Conservation (phyloP, 2,329 filamentous ascomycete species). For the Fusarium paranaense region DNA sequence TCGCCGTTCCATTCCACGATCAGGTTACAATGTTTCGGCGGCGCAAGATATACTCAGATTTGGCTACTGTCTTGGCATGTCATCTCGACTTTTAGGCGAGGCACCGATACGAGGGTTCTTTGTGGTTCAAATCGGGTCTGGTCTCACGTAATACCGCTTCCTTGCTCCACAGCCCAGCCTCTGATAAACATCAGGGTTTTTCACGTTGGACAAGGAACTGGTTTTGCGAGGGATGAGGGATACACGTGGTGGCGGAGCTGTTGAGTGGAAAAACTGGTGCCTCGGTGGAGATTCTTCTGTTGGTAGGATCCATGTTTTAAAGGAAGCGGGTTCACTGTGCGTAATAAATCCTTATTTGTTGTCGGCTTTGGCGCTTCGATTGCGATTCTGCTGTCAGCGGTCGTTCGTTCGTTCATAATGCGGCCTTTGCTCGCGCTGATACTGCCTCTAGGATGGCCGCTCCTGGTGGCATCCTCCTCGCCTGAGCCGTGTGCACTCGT, state of each 20-base stretch:
- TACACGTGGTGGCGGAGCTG: neutral
- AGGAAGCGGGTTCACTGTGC: neutral
- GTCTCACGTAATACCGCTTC: neutral
- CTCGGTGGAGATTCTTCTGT: neutral
- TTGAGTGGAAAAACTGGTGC: neutral
- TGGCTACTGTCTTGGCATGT: neutral
- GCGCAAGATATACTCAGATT: neutral
- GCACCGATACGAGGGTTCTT: neutral
- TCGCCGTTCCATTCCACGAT: neutral
- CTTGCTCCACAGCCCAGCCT: neutral
- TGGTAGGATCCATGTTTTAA: neutral
- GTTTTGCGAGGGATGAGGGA: neutral
- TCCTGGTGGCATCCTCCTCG: neutral
- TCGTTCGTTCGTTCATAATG: neutral
- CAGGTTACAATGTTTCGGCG: neutral
- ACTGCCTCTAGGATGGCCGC: neutral
- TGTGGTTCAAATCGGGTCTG: neutral
- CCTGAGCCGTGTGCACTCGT: neutral
- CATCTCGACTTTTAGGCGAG: neutral
- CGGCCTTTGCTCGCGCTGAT: neutral
- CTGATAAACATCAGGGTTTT: neutral
- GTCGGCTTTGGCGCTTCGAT: neutral
- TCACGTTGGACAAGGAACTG: neutral
- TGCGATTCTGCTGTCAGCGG: neutral
- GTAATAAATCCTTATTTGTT: neutral